A percentile compares a stretch with the other conserved stretches of the same genome.
Evolutionary conservation across 2,329 filamentous ascomycete genomes (phyloP).

Genomic region (Sporothrix globosa): DNA sequence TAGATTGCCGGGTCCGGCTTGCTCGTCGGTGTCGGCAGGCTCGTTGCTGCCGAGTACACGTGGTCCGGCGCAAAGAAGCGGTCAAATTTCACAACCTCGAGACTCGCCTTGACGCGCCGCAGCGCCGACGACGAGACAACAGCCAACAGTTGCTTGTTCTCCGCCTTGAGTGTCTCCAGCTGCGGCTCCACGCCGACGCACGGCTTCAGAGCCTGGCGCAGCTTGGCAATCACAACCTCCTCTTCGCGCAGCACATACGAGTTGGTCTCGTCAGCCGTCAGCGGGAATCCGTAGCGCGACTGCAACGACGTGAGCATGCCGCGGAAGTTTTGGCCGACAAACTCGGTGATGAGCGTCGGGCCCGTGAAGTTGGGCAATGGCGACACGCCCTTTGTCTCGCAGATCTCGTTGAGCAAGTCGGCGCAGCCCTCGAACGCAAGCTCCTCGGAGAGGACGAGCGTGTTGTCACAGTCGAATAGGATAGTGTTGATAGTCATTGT

Average conservation of each 20-base stretch:
- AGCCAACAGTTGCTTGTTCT: constrained; percentile 70
- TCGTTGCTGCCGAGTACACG: constrained; percentile 81
- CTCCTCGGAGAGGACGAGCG: constrained; percentile 87
- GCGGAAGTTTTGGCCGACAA: constrained; percentile 92
- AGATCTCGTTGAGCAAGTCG: constrained; percentile 84
- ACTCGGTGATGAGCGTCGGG: constrained; percentile 77
- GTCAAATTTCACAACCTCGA: constrained; percentile 77
- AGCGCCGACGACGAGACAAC: constrained; percentile 83
- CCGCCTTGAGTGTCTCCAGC: constrained; percentile 64
- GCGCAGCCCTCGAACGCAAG: constrained; percentile 91
- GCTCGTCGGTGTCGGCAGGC: constrained; percentile 75
- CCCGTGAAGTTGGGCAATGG: constrained; percentile 69
- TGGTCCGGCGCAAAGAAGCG: constrained; percentile 75
- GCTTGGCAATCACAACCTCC: constrained; percentile 79
- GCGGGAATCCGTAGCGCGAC: constrained; percentile 72
- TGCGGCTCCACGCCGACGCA: constrained; percentile 70
- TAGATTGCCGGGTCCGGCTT: constrained; percentile 94
- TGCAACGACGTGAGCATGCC: constrained; percentile 83
- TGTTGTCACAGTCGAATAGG: constrained; percentile 85
- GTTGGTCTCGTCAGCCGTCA: constrained; percentile 70
- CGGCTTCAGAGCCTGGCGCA: constrained; percentile 67
- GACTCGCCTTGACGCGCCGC: constrained; percentile 73
- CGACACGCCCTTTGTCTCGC: constrained; percentile 62
- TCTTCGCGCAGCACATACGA: constrained; percentile 76
- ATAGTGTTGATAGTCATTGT: constrained; percentile 62